Percentiles rank a stretch among this genome's conserved stretches.
These are phyloP conservation scores for Anthracocystis panici-leucophaei DNA, from an alignment of 1,284 basidiomycete genomes.

Conservation along the genomic window DNA sequence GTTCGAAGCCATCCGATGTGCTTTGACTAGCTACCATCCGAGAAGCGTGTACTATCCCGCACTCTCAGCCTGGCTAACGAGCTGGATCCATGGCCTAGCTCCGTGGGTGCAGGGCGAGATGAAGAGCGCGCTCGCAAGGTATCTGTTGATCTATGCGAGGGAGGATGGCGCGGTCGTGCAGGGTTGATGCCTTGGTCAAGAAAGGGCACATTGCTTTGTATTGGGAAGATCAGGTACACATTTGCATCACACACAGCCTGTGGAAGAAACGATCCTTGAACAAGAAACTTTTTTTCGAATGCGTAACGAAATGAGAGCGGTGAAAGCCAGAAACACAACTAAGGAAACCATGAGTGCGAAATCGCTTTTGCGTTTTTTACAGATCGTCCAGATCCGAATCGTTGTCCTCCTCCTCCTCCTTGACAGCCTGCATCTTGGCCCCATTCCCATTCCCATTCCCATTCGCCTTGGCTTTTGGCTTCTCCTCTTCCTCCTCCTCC, in stretches of 20 bases:
- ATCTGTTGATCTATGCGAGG: neutral
- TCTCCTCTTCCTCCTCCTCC: constrained; percentile 54
- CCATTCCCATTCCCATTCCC: constrained; percentile 29
- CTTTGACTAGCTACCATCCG: constrained; percentile 34
- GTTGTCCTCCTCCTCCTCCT: constrained; percentile 58
- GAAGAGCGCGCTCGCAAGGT: constrained; percentile 18
- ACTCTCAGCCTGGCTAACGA: neutral
- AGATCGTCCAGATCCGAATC: constrained; percentile 64
- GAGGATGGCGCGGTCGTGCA: neutral
- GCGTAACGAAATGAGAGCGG: no score
- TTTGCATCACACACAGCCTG: no score
- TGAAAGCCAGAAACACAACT: no score
- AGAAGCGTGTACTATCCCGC: constrained; percentile 22
- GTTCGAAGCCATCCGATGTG: constrained; percentile 35
- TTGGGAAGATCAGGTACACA: neutral
- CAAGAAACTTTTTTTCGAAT: no score
- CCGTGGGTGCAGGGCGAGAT: constrained; percentile 29
- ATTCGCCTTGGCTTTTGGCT: constrained; percentile 27
- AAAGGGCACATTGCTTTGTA: no score
- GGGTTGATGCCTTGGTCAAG: no score
- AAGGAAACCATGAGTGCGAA: neutral
- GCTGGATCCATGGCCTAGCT: constrained; percentile 2
- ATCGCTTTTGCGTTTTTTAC: constrained; percentile 8
- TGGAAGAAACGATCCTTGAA: no score
- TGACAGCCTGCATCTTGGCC: constrained; percentile 25